Evolutionary conservation across 169 alveolate species (phyloP), one percentile per base, ranked within the genome.

Genomic region (Plasmodium yoelii): DNA sequence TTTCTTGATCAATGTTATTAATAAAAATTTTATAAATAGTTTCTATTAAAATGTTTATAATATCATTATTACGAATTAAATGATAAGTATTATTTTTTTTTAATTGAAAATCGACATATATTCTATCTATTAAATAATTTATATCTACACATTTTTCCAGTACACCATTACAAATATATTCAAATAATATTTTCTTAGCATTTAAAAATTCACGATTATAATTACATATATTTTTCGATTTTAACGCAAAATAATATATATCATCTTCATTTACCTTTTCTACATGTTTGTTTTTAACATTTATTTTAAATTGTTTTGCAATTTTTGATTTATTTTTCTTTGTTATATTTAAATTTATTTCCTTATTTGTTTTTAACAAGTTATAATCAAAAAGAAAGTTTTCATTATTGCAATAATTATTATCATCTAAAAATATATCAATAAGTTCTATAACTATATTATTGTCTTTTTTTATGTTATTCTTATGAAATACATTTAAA

Each of bases 261-360:
- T 86, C 91, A 47, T 86, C 91, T 86, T 86, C 91, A 86, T 86
- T 86, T 42, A 86, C 65, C 46, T 86, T 70, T 86, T 86, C 91
- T 28, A 86, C 46, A 53, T 86, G 69, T 69, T 70, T 86, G 59
- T 64, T 56, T 72, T 71, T 86, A 39, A 86, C 74, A 55, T 65
- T 47, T 8, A 86, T 57, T 86, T 86, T 86, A 59, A 69, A 86
- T 26, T 86, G 77, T 34, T 86, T 61, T 4, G 75, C 24, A 86
- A 86, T 24, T 57, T 70, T 47, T 42, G 91, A 69, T 49, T 70
- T 86, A 53, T 70, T 70, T 24, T 57, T 69, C 22, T 63, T 70
- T 26, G 44, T 68, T 12, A 60, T 28, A 18, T 12, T 86, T 69
- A 86, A 68, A 26, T 57, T 59, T 28, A 86, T 44, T 51, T 86